Evolutionary conservation across 768 basidiomycete genomes (phyloP), one percentile per base, ranked within the genome.

Genomic region (Chlorophyllum brunneum): DNA sequence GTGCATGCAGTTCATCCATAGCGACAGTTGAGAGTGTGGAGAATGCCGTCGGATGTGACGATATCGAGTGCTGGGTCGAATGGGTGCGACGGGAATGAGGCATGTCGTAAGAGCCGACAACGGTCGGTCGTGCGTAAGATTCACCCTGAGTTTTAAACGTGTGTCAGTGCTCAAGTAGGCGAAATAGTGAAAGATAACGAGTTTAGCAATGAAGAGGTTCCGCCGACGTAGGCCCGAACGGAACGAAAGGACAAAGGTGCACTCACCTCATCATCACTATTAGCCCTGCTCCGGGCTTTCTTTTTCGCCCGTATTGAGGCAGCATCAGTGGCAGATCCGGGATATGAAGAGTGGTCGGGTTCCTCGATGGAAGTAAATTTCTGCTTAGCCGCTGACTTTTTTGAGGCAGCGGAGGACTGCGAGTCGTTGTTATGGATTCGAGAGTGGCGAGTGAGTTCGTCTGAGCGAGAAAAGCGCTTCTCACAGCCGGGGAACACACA

Each of bases 391-490:
- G 59, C 45, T 50, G 57, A 58, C 59, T 63, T 64, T 51, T 51
- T 58, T 47, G 54, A 56, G 38, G 44, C 24, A 29, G 54, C 52
- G 55, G 36, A 57, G 38, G 41, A 37, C 36, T 55, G 50, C 54
- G 78, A 74, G 60, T 84, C 78, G 58, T 79, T 81, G 64, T 82
- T 83, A 69, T 99, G 95, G 59, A 98, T 99, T 41, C 95, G 82
- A 0, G 90, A 88, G 64, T 99, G 95, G 52, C 95, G 81, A 24
- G 95, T 99, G 58, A 99, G 82, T 70, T 99, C 95, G 75, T 99
- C 95, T n/a, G 92, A 93, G 54, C 95, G 86, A 15, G 92, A 94
- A 69, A 99, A 99, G 4, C 94, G 88, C 68, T 98, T 99, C 70
- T 97, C 95, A 79, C 95, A 99, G n/a, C 85, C 82, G 3, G 91